phyloP scores from a whole-genome alignment of 805 yeast species.

The Kodamaea laetipori region DNA sequence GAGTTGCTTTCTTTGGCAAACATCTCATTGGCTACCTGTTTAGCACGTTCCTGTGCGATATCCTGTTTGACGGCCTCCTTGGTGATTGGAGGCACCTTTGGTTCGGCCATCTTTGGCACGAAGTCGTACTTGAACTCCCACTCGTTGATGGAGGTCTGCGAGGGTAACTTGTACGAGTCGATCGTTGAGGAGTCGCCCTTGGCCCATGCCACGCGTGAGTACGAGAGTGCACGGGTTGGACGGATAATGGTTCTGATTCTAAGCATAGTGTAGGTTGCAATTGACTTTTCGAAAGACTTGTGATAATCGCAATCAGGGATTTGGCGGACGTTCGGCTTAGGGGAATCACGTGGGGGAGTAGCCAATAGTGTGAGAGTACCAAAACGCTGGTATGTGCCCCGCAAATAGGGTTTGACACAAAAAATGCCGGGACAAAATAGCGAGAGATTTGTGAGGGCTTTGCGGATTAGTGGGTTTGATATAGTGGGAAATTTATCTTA shows the following conservation, averaged over 20 bases:
- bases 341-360: too few relatives aligned
- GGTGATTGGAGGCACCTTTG: conserved; percentile 47
- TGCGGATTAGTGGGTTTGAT: too few relatives aligned
- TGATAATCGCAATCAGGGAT: not conserved
- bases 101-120: conserved; percentile 42
- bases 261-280: conserved; percentile 2
- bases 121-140: conserved; percentile 54
- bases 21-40: conserved; percentile 40
- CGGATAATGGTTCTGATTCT: conserved; percentile 9
- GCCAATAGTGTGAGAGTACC: too few relatives aligned
- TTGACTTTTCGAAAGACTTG: not conserved
- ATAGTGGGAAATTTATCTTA: too few relatives aligned
- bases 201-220: conserved; percentile 19
- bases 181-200: conserved; percentile 62
- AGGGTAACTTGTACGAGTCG: conserved; percentile 56
- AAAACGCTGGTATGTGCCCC: too few relatives aligned
- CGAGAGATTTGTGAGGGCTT: too few relatives aligned
- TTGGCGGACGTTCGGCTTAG: not conserved
- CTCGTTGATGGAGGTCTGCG: conserved; percentile 47
- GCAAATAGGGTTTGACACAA: too few relatives aligned
- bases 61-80: conserved; percentile 54
- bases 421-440: too few relatives aligned
- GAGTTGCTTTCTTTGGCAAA: conserved; percentile 34
- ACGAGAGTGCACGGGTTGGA: conserved; percentile 1
- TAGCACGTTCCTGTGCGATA: conserved; percentile 44